Evolutionary conservation across 257 asterid species (phyloP).

Genomic region (Eustoma russellianum): DNA sequence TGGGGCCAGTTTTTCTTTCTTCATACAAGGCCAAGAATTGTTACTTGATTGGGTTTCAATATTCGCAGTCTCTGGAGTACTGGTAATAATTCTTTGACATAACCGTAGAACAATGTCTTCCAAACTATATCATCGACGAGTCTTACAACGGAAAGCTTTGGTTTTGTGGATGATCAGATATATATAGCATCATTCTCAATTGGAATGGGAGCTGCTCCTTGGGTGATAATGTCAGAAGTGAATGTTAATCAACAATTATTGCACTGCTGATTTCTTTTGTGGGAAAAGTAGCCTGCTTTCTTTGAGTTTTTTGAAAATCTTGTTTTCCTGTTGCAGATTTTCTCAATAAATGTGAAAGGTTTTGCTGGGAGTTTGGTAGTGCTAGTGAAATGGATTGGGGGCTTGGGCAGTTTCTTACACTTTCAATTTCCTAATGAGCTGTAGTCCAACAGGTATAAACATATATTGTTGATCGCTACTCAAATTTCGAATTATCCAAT

Average conservation of each 20-base stretch:
- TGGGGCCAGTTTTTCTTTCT: neutral
- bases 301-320: too few relatives aligned
- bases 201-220: slow-evolving; percentile 87
- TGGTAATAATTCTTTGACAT: slow-evolving; percentile 29
- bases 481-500: neutral
- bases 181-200: slow-evolving; percentile 64
- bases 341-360: slow-evolving; percentile 73
- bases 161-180: slow-evolving; percentile 28
- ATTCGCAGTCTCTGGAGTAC: slow-evolving; percentile 65
- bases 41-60: slow-evolving; percentile 37
- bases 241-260: neutral
- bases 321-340: slow-evolving; percentile 36
- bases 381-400: slow-evolving; percentile 71
- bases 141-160: neutral
- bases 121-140: neutral
- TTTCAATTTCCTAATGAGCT: slow-evolving; percentile 65
- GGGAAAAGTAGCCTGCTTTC: neutral
- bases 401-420: slow-evolving; percentile 86
- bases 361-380: slow-evolving; percentile 75
- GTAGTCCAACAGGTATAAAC: slow-evolving; percentile 53
- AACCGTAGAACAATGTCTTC: neutral
- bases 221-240: slow-evolving; percentile 97
- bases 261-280: neutral
- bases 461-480: neutral
- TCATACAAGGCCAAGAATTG: slow-evolving; percentile 43